Evolutionary conservation across 1,284 basidiomycete genomes (phyloP).

Genomic region (Tilletia walkeri): DNA sequence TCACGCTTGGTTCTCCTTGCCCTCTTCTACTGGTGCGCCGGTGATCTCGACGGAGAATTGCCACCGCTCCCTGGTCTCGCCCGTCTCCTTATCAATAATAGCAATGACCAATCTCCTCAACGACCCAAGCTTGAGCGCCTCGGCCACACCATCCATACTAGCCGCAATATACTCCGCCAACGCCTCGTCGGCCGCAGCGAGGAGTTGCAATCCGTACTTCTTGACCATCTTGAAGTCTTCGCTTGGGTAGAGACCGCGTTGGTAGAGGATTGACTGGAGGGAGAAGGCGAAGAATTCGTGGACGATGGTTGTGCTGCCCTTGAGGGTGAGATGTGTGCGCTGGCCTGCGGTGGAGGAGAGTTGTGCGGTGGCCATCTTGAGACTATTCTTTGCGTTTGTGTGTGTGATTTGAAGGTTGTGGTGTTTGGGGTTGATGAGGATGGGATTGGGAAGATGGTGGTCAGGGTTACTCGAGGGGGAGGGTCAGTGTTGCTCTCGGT

Average conservation of each 20-base stretch:
- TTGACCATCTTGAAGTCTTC: conserved; percentile 81
- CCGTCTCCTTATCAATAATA: conserved; percentile 90
- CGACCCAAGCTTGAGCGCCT: conserved; percentile 84
- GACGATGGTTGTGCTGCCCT: conserved; percentile 90
- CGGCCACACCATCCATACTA: conserved; percentile 71
- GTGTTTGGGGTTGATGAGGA: not conserved
- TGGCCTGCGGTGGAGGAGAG: conserved; percentile 34
- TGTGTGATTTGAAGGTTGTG: not conserved
- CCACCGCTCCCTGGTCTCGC: conserved; percentile 91
- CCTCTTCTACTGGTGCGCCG: conserved; percentile 9
- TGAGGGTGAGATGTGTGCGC: conserved; percentile 66
- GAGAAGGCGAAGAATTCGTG: conserved; percentile 99
- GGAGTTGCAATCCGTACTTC: conserved; percentile 93
- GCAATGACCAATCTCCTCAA: conserved; percentile 90
- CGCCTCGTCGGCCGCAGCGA: conserved; percentile 88
- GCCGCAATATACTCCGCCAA: conserved; percentile 89
- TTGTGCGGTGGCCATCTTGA: conserved; percentile 32
- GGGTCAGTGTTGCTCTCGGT: conserved; percentile 10
- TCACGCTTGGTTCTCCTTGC: conserved; percentile 23
- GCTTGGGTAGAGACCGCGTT: conserved; percentile 91
- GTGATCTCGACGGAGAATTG: conserved; percentile 90
- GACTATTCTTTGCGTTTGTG: too few relatives aligned
- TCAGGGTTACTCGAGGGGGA: not conserved
- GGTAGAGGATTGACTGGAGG: conserved; percentile 78
- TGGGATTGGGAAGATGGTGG: not conserved